Percentiles rank a stretch among this genome's conserved stretches.
Evolutionary conservation across 192 early-diverging fungal species (phyloP).

Genomic region (Podochytrium sp.): DNA sequence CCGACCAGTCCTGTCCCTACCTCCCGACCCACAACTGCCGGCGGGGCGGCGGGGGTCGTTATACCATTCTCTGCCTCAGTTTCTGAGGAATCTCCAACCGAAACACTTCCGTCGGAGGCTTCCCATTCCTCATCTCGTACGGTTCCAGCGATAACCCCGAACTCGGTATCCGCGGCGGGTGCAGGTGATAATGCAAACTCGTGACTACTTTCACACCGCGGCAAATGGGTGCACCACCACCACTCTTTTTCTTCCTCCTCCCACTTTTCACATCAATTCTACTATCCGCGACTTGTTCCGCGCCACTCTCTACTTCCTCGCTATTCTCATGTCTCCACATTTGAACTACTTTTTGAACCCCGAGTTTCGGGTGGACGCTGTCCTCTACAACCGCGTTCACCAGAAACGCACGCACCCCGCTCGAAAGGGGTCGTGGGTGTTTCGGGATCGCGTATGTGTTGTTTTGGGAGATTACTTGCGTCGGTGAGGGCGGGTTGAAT

Average conservation of each 20-base stretch:
- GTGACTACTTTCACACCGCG: not conserved
- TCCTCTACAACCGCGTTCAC: constrained; percentile 18
- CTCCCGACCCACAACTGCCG: no score
- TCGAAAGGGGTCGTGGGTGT: constrained; percentile 5
- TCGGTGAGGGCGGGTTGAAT: constrained; percentile 4
- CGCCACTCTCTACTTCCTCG: not conserved
- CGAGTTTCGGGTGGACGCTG: constrained; percentile 22
- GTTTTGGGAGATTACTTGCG: not conserved
- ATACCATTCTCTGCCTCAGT: not conserved
- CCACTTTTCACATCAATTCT: not conserved
- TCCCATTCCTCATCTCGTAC: not conserved
- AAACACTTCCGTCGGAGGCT: constrained; percentile 12
- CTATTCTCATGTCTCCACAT: not conserved
- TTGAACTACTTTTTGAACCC: not conserved
- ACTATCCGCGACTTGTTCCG: not conserved
- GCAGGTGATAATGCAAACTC: constrained; percentile 27
- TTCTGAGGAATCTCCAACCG: constrained; percentile 7
- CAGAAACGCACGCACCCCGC: constrained; percentile 18
- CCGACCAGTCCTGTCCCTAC: no score
- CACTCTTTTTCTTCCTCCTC: not conserved
- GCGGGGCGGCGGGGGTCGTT: not conserved
- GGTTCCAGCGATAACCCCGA: constrained; percentile 11
- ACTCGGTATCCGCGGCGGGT: constrained; percentile 1
- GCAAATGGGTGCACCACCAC: no score
- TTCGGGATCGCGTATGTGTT: constrained; percentile 17